Conservation (phyloP, 306 rosid genomes). For the Benincasa hispida region DNA sequence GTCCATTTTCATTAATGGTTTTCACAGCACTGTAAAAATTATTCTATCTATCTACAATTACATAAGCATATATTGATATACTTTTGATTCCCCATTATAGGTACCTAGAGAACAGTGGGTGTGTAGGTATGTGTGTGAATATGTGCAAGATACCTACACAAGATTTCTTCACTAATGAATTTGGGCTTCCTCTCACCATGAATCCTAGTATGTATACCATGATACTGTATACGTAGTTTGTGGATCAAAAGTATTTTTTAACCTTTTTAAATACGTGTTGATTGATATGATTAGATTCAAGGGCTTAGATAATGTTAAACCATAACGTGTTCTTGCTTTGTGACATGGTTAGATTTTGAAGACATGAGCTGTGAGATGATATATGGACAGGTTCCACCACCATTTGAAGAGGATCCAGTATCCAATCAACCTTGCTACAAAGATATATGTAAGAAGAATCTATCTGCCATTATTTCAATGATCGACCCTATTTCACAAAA, state of each 20-base stretch:
- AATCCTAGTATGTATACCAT: constrained; percentile 53
- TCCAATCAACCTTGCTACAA: constrained; percentile 75
- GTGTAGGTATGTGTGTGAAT: constrained; percentile 92
- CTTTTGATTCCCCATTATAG: constrained; percentile 15
- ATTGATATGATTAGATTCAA: no score
- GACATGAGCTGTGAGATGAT: constrained; percentile 98
- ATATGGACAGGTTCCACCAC: constrained; percentile 74
- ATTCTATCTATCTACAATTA: not conserved
- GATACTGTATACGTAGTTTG: no score
- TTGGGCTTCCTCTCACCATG: constrained; percentile 95
- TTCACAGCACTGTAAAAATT: not conserved
- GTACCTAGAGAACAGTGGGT: constrained; percentile 92
- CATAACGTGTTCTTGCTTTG: not conserved
- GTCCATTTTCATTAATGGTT: not conserved
- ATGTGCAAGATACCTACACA: constrained; percentile 98
- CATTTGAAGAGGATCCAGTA: constrained; percentile 79
- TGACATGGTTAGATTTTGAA: constrained; percentile 57
- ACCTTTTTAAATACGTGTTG: no score
- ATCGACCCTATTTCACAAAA: not conserved
- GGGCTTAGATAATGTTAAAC: not conserved
- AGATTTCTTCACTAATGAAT: constrained; percentile 92
- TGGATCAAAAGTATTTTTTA: no score
- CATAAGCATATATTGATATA: not conserved
- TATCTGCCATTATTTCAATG: not conserved
- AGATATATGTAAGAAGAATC: constrained; percentile 45